Percentiles rank a stretch among this genome's conserved stretches.
These are phyloP conservation scores for Ophiorrhiza pumila DNA, from an alignment of 257 asterid species.

Conservation along the genomic window DNA sequence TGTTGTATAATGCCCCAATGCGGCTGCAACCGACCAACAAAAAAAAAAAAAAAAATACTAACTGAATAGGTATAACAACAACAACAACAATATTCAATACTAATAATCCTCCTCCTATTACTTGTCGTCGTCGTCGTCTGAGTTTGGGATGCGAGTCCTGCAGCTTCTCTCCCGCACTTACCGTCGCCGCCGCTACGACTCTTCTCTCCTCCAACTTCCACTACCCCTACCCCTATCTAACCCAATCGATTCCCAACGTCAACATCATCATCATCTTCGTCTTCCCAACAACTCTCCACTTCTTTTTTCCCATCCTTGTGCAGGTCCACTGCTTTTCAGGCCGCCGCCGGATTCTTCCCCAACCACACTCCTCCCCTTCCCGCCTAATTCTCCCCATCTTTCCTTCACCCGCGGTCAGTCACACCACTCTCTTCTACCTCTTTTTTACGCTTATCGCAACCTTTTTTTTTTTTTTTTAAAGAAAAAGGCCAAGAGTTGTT, in stretches of 20 bases:
- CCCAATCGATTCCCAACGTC: neutral
- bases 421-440: too few species aligned
- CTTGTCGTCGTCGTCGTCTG: too few species aligned
- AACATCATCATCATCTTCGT: neutral
- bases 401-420: slow-evolving; percentile 51
- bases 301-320: neutral
- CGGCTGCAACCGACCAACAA: too few species aligned
- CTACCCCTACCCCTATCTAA: too few species aligned
- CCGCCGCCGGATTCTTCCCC: slow-evolving; percentile 9
- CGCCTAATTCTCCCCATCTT: slow-evolving; percentile 31
- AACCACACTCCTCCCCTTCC: slow-evolving; percentile 16
- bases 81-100: too few species aligned
- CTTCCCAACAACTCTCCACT: neutral
- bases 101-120: too few species aligned
- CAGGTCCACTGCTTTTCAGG: neutral
- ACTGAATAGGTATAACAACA: too few species aligned
- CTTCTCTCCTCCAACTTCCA: neutral
- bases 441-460: too few species aligned
- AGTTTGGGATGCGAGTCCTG: slow-evolving; percentile 46
- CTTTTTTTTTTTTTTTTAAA: too few species aligned
- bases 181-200: slow-evolving; percentile 34
- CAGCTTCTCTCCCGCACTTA: slow-evolving; percentile 51
- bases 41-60: too few species aligned
- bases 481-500: too few species aligned
- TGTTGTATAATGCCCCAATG: too few species aligned